A percentile compares a stretch with the other conserved stretches of the same genome.
These are phyloP conservation scores for Capsicum rhomboideum DNA, from an alignment of 257 asterid species.

Conservation along the genomic window DNA sequence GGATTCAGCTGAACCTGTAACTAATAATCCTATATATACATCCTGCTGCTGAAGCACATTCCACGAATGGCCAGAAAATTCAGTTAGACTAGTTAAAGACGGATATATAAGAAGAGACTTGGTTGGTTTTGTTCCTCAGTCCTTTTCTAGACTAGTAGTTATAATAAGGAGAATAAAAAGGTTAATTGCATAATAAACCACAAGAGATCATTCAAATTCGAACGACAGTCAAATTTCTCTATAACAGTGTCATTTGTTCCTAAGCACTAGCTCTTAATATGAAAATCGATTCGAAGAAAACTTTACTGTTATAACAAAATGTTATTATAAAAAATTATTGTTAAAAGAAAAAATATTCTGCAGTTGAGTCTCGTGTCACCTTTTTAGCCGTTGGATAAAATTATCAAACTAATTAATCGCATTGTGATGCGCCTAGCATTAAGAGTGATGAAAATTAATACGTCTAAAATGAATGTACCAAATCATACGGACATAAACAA, in stretches of 20 bases:
- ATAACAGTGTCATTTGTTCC: background rate
- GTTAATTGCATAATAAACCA: background rate
- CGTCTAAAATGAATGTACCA: background rate
- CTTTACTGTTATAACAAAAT: too few species aligned
- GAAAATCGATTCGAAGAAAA: too few species aligned
- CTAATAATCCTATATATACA: too few species aligned
- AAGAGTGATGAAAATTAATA: background rate
- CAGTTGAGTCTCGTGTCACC: background rate
- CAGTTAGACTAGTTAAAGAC: background rate
- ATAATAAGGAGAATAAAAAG: background rate
- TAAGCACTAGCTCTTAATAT: too few species aligned
- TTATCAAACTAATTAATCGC: background rate
- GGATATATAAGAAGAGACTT: background rate
- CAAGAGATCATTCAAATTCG: background rate
- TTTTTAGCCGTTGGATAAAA: background rate
- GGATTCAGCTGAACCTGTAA: background rate
- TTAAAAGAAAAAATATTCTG: too few species aligned
- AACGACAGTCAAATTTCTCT: background rate
- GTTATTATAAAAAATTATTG: too few species aligned
- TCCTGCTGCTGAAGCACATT: background rate
- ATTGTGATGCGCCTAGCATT: background rate
- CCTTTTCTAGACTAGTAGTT: background rate
- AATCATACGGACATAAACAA: background rate
- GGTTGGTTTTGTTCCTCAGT: background rate
- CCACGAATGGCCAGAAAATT: background rate